phyloP scores from a whole-genome alignment of 2,329 filamentous ascomycete species.

The Pseudogymnoascus sp. region DNA sequence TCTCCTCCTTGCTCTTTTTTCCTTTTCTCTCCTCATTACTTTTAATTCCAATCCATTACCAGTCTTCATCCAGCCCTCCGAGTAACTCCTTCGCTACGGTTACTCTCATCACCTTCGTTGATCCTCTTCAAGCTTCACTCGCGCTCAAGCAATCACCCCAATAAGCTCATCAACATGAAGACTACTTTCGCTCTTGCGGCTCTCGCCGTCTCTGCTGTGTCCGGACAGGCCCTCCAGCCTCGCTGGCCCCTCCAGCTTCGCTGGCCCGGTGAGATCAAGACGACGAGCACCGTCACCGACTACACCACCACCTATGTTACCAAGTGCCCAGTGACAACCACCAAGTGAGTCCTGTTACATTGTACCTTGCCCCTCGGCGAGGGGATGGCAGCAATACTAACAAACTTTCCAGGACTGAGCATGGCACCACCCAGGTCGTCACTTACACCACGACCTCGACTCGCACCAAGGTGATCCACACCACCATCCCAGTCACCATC shows the following conservation, averaged over 20 bases:
- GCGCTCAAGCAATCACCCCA: neutral
- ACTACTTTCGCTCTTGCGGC: slow-evolving; percentile 21
- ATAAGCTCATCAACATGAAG: slow-evolving; percentile 23
- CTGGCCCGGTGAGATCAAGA: neutral
- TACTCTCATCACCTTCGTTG: slow-evolving; percentile 8
- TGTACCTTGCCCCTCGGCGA: slow-evolving; percentile 11
- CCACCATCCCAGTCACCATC: slow-evolving; percentile 11
- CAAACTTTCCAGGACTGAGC: slow-evolving; percentile 9
- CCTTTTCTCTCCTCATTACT: neutral
- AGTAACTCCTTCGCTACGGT: slow-evolving; percentile 11
- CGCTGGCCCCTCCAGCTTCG: slow-evolving; percentile 14
- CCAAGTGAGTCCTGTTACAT: slow-evolving; percentile 12
- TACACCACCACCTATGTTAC: slow-evolving; percentile 19
- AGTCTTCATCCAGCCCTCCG: neutral
- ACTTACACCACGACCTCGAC: slow-evolving; percentile 19
- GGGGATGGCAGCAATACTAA: neutral
- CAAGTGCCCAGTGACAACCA: slow-evolving; percentile 21
- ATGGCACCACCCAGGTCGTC: slow-evolving; percentile 21
- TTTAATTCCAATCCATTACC: neutral
- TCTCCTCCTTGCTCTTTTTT: neutral
- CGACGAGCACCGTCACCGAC: slow-evolving; percentile 16
- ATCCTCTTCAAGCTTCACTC: neutral
- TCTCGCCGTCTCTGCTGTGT: slow-evolving; percentile 20
- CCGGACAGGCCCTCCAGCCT: slow-evolving; percentile 15
- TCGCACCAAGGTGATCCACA: slow-evolving; percentile 7